Conservation (phyloP, 768 basidiomycete genomes). For the Wakefieldia striispora region DNA sequence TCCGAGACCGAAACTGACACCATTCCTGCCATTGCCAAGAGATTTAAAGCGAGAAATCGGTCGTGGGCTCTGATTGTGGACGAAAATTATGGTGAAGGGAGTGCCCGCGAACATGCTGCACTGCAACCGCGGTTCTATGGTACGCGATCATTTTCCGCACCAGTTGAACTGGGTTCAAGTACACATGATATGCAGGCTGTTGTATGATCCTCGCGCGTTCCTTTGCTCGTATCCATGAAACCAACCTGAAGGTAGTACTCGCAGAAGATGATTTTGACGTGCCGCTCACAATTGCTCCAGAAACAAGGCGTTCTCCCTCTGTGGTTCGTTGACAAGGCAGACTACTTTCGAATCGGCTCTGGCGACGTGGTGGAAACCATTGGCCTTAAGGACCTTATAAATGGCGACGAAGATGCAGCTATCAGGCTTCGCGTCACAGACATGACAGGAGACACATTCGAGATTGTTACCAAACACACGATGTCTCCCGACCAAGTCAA, state of each 20-base stretch:
- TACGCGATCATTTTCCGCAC: conserved; percentile 23
- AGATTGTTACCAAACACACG: conserved; percentile 79
- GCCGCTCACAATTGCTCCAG: conserved; percentile 38
- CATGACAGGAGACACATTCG: conserved; percentile 56
- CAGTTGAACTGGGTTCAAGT: background rate
- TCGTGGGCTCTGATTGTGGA: conserved; percentile 95
- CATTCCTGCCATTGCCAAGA: conserved; percentile 89
- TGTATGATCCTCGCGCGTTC: conserved; percentile 86
- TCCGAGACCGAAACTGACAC: conserved; percentile 59
- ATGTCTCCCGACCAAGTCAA: conserved; percentile 88
- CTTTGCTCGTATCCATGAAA: conserved; percentile 98
- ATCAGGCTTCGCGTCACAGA: conserved; percentile 66
- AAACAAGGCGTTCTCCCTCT: conserved; percentile 97
- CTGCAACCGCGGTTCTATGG: conserved; percentile 95
- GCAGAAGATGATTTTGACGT: background rate
- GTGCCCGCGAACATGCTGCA: conserved; percentile 96
- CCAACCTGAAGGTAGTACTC: conserved; percentile 79
- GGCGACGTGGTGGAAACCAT: conserved; percentile 82
- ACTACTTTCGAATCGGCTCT: conserved; percentile 80
- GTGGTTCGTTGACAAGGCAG: conserved; percentile 86
- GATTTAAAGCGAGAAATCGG: conserved; percentile 75
- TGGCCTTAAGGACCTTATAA: conserved; percentile 71
- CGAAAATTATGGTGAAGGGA: conserved; percentile 97
- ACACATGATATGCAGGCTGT: conserved; percentile 52
- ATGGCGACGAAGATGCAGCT: conserved; percentile 39